These are phyloP conservation scores for Chaetomiaceae sp. DNA, from an alignment of 2,329 filamentous ascomycete species.

Conservation along the genomic window DNA sequence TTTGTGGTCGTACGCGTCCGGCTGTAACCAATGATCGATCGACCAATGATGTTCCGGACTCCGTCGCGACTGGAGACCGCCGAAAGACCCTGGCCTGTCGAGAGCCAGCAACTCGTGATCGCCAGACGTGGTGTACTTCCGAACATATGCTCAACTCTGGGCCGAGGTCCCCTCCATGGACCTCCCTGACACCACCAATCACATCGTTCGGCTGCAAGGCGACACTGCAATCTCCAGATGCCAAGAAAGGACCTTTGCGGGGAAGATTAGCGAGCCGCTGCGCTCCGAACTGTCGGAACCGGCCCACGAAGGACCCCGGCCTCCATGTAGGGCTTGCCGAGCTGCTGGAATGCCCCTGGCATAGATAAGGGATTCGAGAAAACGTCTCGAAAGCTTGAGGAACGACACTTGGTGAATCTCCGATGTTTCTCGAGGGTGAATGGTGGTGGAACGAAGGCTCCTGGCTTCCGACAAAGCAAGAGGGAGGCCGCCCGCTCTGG, in stretches of 20 bases:
- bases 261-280: slow-evolving; percentile 22
- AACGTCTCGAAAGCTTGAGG: too few relatives aligned
- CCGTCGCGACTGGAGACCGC: not conserved
- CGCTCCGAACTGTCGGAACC: slow-evolving; percentile 17
- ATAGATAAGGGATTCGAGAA: not conserved
- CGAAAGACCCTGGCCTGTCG: too few relatives aligned
- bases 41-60: not conserved
- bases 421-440: not conserved
- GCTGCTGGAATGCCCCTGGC: not conserved
- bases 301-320: slow-evolving; percentile 2
- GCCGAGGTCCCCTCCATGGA: not conserved
- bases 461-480: too few relatives aligned
- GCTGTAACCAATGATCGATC: not conserved
- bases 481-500: not conserved
- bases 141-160: not conserved
- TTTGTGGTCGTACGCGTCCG: not conserved
- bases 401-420: not conserved
- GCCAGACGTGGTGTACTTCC: not conserved
- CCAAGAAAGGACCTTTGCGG: slow-evolving; percentile 22
- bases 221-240: slow-evolving; percentile 17
- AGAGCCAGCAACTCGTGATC: not conserved
- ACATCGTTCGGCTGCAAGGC: slow-evolving; percentile 17
- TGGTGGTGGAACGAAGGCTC: not conserved
- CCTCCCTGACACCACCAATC: slow-evolving; percentile 4
- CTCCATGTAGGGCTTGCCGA: not conserved